A percentile compares a stretch with the other conserved stretches of the same genome.
Conservation (phyloP, 1,284 basidiomycete species). For the Sporisorium graminicola region DNA sequence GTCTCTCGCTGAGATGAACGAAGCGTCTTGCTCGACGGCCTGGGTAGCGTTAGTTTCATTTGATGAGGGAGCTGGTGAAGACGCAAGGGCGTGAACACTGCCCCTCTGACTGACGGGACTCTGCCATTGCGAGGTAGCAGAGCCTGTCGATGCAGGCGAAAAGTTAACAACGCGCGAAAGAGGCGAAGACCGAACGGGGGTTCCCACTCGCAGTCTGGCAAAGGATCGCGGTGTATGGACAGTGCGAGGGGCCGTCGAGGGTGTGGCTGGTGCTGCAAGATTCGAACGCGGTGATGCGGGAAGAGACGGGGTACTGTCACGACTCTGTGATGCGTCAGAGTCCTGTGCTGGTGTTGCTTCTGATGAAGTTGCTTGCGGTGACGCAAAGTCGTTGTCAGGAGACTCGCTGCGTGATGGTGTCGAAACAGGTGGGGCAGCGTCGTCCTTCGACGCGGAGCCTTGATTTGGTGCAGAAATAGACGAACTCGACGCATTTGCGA, state of each 20-base stretch:
- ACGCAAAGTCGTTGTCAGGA: background rate
- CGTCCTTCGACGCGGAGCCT: too few relatives aligned
- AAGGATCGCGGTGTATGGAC: constrained; percentile 19
- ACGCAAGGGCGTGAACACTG: background rate
- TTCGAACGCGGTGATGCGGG: background rate
- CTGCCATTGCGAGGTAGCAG: constrained; percentile 19
- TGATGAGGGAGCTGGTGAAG: background rate
- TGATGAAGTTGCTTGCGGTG: background rate
- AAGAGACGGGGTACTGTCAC: background rate
- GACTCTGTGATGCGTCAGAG: background rate
- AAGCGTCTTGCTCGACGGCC: background rate
- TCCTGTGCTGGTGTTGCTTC: background rate
- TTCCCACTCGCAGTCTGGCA: constrained; percentile 29
- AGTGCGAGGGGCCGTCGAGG: constrained; percentile 9
- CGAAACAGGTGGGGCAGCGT: background rate
- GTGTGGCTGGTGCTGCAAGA: constrained; percentile 5
- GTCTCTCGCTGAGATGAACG: background rate
- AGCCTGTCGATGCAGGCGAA: constrained; percentile 17
- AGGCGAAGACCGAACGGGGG: constrained; percentile 30
- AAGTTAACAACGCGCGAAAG: constrained; percentile 35
- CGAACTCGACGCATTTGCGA: background rate
- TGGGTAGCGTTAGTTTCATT: background rate
- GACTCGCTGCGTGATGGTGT: too few relatives aligned
- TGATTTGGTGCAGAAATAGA: background rate
- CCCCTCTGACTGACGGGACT: constrained; percentile 19